These are phyloP conservation scores for Schwanniomyces occidentalis DNA, from an alignment of 805 yeast species.

Conservation along the genomic window DNA sequence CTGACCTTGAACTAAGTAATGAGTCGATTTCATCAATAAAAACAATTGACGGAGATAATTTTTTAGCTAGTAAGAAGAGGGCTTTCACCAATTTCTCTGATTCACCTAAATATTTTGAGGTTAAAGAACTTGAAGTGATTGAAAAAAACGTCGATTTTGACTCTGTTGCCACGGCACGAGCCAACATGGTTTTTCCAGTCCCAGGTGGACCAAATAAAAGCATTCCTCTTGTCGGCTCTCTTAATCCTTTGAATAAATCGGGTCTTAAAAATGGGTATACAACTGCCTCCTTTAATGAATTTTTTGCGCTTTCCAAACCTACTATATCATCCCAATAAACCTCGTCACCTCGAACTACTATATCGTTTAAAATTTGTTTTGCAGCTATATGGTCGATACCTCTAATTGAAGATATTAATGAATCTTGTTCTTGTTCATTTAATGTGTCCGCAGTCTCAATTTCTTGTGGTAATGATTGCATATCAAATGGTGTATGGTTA, in stretches of 20 bases:
- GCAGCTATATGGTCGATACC: slow-evolving; percentile 85
- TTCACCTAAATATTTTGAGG: slow-evolving; percentile 88
- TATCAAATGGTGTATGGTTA: no score
- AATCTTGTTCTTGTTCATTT: slow-evolving; percentile 31
- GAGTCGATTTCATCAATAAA: slow-evolving; percentile 97
- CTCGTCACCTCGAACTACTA: slow-evolving; percentile 85
- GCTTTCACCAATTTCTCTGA: slow-evolving; percentile 92
- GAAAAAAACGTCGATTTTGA: slow-evolving; percentile 90
- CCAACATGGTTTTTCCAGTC: slow-evolving; percentile 98
- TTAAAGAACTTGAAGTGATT: slow-evolving; percentile 84
- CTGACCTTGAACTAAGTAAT: slow-evolving; percentile 71
- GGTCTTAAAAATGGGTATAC: slow-evolving; percentile 95
- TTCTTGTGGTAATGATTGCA: no score
- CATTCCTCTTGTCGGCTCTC: slow-evolving; percentile 98
- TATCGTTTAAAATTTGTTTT: slow-evolving; percentile 81
- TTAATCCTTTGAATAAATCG: slow-evolving; percentile 82
- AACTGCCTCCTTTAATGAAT: slow-evolving; percentile 88
- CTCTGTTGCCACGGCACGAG: slow-evolving; percentile 95
- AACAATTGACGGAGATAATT: slow-evolving; percentile 87
- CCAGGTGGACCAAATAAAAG: slow-evolving; percentile 97
- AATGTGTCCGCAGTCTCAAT: slow-evolving; percentile 11
- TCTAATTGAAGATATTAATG: slow-evolving; percentile 44
- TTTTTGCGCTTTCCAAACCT: slow-evolving; percentile 86
- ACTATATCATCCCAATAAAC: slow-evolving; percentile 96
- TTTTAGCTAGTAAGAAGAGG: slow-evolving; percentile 78